These are phyloP conservation scores for Hemisphaericaspora lyxosophila DNA, from an alignment of 1,139 yeast species.

Conservation along the genomic window DNA sequence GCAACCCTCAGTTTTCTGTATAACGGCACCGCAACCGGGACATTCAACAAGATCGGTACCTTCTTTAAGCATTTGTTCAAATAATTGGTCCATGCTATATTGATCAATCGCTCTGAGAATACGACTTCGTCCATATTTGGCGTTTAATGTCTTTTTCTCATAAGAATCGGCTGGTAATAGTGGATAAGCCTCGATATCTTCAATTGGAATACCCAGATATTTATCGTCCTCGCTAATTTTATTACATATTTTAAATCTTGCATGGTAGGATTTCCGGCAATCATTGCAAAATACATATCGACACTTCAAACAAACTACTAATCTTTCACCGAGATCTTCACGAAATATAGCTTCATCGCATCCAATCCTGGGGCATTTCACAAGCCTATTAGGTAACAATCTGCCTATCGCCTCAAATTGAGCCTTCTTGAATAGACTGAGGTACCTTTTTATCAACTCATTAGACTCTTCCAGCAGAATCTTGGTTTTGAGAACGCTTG, in stretches of 20 bases:
- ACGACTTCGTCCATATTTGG: conserved; percentile 49
- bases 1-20: conserved; percentile 67
- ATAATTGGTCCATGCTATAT: conserved; percentile 48
- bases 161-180: conserved; percentile 25
- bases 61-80: conserved; percentile 45
- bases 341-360: conserved; percentile 49
- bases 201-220: conserved; percentile 41
- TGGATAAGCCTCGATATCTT: conserved; percentile 41
- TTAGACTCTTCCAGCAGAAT: conserved; percentile 13
- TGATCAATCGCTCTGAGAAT: conserved; percentile 45
- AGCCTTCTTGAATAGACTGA: conserved; percentile 30
- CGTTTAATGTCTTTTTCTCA: conserved; percentile 38
- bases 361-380: conserved; percentile 49
- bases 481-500: conserved; percentile 23
- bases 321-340: conserved; percentile 48
- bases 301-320: conserved; percentile 56
- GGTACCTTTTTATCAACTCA: conserved; percentile 38
- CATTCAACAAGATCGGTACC: conserved; percentile 47
- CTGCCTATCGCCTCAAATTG: conserved; percentile 47
- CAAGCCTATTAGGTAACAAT: conserved; percentile 50
- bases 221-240: conserved; percentile 13
- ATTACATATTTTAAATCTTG: conserved; percentile 48
- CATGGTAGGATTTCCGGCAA: conserved; percentile 70
- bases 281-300: conserved; percentile 58
- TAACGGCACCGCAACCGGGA: conserved; percentile 54